A percentile compares a stretch with the other conserved stretches of the same genome.
Evolutionary conservation across 2,329 filamentous ascomycete genomes (phyloP).

Genomic region (Emergomyces pasteurianus): DNA sequence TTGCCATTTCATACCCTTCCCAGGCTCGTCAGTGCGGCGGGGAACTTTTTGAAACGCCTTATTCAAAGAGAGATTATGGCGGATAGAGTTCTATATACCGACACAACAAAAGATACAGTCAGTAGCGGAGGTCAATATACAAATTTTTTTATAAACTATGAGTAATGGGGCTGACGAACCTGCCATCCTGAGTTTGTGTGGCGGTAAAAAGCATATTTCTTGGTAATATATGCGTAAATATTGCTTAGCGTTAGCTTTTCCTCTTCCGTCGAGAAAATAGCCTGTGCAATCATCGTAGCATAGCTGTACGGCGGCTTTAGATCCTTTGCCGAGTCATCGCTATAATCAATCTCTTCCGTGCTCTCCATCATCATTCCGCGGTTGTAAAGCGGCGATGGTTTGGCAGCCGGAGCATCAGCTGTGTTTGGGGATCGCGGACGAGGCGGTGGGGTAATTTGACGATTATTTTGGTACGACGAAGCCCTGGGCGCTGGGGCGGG

Average conservation of each 20-base stretch:
- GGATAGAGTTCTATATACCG: slow-evolving; percentile 66
- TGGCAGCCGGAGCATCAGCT: slow-evolving; percentile 9
- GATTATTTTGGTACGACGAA: slow-evolving; percentile 31
- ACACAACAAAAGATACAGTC: background rate
- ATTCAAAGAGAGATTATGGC: slow-evolving; percentile 90
- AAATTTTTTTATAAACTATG: background rate
- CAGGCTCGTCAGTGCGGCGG: slow-evolving; percentile 83
- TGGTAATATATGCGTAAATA: slow-evolving; percentile 89
- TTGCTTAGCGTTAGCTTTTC: slow-evolving; percentile 83
- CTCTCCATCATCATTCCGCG: slow-evolving; percentile 43
- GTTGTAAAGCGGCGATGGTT: slow-evolving; percentile 38
- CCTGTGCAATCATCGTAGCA: slow-evolving; percentile 91
- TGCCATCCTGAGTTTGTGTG: slow-evolving; percentile 79
- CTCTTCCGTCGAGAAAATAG: slow-evolving; percentile 74
- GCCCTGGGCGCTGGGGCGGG: slow-evolving; percentile 14
- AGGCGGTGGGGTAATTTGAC: slow-evolving; percentile 21
- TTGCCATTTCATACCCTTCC: slow-evolving; percentile 99
- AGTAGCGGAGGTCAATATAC: background rate
- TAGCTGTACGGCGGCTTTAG: slow-evolving; percentile 96
- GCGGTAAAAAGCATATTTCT: slow-evolving; percentile 86
- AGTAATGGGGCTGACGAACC: slow-evolving; percentile 38
- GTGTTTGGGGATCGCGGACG: slow-evolving; percentile 9
- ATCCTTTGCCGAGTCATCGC: slow-evolving; percentile 71
- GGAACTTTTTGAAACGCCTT: slow-evolving; percentile 92
- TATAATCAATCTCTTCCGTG: slow-evolving; percentile 45